phyloP scores from a whole-genome alignment of 495 filamentous ascomycete genomes.

The Trypethelium eluteriae region DNA sequence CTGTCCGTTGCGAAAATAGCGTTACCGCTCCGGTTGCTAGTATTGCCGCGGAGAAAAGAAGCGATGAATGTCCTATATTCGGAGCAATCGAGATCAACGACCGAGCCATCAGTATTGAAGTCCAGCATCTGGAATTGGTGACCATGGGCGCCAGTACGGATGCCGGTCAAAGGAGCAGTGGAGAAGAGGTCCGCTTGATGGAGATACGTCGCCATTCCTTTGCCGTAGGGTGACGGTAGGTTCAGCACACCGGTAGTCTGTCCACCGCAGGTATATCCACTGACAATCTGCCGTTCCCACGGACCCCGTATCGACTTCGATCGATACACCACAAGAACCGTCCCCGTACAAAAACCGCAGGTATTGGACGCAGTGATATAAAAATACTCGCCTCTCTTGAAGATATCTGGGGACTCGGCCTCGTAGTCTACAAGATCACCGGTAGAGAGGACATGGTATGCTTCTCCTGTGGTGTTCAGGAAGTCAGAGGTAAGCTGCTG shows the following conservation, averaged over 20 bases:
- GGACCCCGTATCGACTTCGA: conserved; percentile 12
- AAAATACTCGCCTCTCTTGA: conserved; percentile 3
- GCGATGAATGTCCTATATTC: background rate
- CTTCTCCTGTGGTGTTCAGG: conserved; percentile 10
- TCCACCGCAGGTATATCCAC: conserved; percentile 12
- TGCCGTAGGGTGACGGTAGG: background rate
- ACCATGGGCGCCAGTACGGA: background rate
- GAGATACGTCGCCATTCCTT: background rate
- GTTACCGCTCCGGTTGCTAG: background rate
- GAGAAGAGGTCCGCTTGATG: conserved; percentile 8
- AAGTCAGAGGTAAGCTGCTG: background rate
- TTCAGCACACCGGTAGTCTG: conserved; percentile 12
- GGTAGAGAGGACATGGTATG: conserved; percentile 3
- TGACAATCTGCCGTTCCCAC: conserved; percentile 13
- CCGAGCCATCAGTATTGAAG: conserved; percentile 9
- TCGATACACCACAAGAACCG: conserved; percentile 11
- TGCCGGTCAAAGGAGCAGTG: background rate
- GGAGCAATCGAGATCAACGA: conserved; percentile 12
- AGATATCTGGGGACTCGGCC: conserved; percentile 16
- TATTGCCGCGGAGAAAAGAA: background rate
- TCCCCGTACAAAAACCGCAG: conserved; percentile 14
- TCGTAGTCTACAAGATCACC: conserved; percentile 10
- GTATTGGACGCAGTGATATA: conserved; percentile 13
- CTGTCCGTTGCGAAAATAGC: background rate
- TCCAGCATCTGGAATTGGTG: conserved; percentile 13